These are phyloP conservation scores for Conticribra weissflogii DNA, from an alignment of 108 stramenopile genomes.

Conservation along the genomic window DNA sequence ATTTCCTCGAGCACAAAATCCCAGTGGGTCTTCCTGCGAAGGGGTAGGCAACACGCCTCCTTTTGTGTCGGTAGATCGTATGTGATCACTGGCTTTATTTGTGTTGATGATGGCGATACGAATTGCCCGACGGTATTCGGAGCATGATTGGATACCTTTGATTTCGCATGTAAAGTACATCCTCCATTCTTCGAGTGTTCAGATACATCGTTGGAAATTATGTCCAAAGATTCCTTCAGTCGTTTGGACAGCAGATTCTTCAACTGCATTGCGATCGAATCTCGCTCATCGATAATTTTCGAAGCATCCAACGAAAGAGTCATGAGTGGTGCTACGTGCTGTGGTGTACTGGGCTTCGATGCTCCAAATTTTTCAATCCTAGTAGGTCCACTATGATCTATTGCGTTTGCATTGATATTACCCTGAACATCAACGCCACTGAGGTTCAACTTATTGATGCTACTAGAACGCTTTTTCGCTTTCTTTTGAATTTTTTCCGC, in stretches of 20 bases:
- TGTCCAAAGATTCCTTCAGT: neutral
- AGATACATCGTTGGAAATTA: neutral
- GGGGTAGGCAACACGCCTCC: constrained; percentile 39
- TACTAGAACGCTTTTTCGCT: neutral
- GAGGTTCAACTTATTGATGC: neutral
- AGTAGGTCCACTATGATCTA: neutral
- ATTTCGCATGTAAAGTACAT: neutral
- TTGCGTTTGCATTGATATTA: neutral
- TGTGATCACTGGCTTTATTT: too few species aligned
- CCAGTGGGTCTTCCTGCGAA: constrained; percentile 82
- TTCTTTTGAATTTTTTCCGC: neutral
- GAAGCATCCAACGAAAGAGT: constrained; percentile 4
- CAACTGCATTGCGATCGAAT: neutral
- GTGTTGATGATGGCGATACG: too few species aligned
- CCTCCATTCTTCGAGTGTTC: neutral
- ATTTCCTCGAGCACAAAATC: constrained; percentile 88
- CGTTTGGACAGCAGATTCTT: constrained; percentile 1
- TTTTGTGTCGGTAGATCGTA: neutral
- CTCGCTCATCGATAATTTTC: neutral
- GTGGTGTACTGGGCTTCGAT: neutral
- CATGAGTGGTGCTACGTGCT: neutral
- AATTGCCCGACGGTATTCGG: too few species aligned
- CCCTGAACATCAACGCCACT: neutral
- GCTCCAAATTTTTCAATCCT: too few species aligned
- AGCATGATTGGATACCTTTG: neutral